Percentiles rank a stretch among this genome's conserved stretches.
These are phyloP conservation scores for Mycena albidolilacea DNA, from an alignment of 768 basidiomycete species.

Conservation along the genomic window DNA sequence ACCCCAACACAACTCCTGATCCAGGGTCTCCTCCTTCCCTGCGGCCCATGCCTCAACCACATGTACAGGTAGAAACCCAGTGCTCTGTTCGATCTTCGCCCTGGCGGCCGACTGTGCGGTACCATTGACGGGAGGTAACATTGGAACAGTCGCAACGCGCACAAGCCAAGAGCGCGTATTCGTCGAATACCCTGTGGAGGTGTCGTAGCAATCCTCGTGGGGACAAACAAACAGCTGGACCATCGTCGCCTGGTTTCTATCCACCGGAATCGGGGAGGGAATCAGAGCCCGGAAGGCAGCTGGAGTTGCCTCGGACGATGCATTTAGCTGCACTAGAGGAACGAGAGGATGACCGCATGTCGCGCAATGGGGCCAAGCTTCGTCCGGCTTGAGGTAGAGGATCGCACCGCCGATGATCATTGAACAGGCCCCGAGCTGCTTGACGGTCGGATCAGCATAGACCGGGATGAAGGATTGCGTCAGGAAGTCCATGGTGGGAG, in stretches of 20 bases:
- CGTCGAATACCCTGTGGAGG: constrained; percentile 23
- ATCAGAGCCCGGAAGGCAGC: constrained; percentile 9
- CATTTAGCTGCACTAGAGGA: constrained; percentile 34
- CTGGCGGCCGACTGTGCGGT: not conserved
- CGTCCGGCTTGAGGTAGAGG: constrained; percentile 8
- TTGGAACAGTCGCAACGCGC: constrained; percentile 33
- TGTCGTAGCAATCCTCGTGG: constrained; percentile 20
- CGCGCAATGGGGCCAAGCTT: constrained; percentile 30
- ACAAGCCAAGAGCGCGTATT: constrained; percentile 34
- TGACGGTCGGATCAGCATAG: not conserved
- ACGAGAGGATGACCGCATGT: constrained; percentile 34
- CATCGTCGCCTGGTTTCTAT: constrained; percentile 21
- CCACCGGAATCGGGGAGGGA: not conserved
- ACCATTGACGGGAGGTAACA: not conserved
- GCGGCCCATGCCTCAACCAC: constrained; percentile 22
- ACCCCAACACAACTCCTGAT: constrained; percentile 21
- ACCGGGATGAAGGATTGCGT: constrained; percentile 2
- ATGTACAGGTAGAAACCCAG: constrained; percentile 30
- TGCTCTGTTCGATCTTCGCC: constrained; percentile 17
- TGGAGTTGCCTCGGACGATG: constrained; percentile 28
- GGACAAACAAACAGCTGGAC: constrained; percentile 38
- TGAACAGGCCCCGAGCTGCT: not conserved
- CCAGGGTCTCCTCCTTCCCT: constrained; percentile 34
- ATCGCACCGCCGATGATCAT: constrained; percentile 19
- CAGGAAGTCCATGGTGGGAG: constrained; percentile 5